Evolutionary conservation across 306 rosid species (phyloP).

Genomic region (Hylodesmum podocarpum): DNA sequence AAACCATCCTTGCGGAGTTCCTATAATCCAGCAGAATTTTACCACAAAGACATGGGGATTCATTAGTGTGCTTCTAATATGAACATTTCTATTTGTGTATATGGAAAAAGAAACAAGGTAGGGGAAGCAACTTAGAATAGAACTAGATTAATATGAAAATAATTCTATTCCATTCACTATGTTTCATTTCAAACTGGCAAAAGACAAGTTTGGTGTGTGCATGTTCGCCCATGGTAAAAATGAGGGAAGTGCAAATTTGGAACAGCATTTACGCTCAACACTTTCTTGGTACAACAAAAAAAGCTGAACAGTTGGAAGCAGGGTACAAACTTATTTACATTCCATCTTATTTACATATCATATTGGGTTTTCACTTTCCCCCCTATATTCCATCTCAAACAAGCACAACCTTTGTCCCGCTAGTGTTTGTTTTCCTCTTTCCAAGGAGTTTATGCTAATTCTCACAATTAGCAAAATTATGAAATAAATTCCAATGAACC

Average conservation of each 20-base stretch:
- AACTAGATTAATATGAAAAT: conserved; percentile 1
- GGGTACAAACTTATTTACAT: background rate
- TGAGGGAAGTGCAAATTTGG: background rate
- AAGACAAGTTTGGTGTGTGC: background rate
- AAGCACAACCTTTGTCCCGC: background rate
- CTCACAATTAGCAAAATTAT: background rate
- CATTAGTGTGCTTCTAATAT: background rate
- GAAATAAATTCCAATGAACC: background rate
- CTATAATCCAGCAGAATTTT: conserved; percentile 40
- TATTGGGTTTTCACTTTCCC: background rate
- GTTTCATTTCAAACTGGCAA: background rate
- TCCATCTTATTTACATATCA: background rate
- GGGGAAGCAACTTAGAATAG: background rate
- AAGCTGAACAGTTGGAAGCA: background rate
- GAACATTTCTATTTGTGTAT: background rate
- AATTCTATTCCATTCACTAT: background rate
- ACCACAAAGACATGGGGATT: conserved; percentile 8
- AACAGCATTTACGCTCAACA: background rate
- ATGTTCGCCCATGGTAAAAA: background rate
- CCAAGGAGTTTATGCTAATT: background rate
- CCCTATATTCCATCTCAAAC: background rate
- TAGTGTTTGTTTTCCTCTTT: background rate
- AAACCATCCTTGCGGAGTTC: conserved; percentile 99
- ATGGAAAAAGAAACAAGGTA: background rate
- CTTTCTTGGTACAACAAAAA: background rate